Base-by-base conservation (phyloP, 495 filamentous ascomycete genomes). In the Trichoderma erinaceum region DNA sequence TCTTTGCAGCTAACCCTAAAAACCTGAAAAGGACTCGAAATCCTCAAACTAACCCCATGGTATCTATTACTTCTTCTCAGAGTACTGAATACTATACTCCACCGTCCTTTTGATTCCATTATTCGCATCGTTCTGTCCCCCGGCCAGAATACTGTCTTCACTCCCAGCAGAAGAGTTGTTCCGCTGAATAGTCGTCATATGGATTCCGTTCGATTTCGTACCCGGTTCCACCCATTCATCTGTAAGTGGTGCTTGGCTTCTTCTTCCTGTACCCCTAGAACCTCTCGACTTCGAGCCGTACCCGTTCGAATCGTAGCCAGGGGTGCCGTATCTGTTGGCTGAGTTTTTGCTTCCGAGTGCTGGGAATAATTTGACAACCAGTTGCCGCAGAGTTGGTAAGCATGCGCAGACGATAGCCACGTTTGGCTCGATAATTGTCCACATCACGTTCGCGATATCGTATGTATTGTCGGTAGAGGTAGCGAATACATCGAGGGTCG, bases 361-460 rank as follows among this genome's bases (percentile, higher is more conserved):
- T 32, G 56, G 56, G 56, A 23, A 27, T 25, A 63, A 12, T n/a
- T 64, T 64, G 25, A 35, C 25, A 18, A 41, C 21, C 3, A 67
- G 48, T 23, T 46, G 66, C 13, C 48, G 48, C 21, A 67, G 27
- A 18, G 41, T 68, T n/a, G 81, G 82, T 10, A 84, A 74, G 67
- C 77, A 81, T 48, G 79, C 81, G 72, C 79, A 82, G 67, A 84
- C 78, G 66, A 83, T 78, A 32, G 76, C 79, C 13, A 79, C 68
- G 69, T 81, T 78, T n/a, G 75, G 66, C 67, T 84, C 82, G 56
- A 81, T 71, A 18, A 79, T 76, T 11, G 79, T 82, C 81, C 80
- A 84, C 67, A 81, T 75, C 3, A 77, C 78, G 7, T 77, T 79
- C 41, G 66, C 71, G 52, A 82, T 70, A 63, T 76, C 72, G 29